Evolutionary conservation across 352 stramenopile genomes (phyloP), one percentile per base, ranked within the genome.

Genomic region (Phytopythium kandeliae): DNA sequence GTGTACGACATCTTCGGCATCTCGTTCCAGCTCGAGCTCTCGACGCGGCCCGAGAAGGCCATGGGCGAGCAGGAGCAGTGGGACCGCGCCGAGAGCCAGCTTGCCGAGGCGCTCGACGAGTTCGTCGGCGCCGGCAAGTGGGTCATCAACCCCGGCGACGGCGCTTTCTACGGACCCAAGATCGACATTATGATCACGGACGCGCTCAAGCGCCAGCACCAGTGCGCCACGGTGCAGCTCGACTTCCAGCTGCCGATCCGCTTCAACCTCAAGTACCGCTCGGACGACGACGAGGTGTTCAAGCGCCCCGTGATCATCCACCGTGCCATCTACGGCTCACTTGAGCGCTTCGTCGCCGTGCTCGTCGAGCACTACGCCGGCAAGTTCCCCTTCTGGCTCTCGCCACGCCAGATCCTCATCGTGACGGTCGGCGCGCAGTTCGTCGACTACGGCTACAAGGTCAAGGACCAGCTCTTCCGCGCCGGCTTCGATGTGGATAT

Each of bases 331-430:
- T 96, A 98, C 55, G 96, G 96, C 43, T 98, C 93, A 21, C 86
- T 99, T 51, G 96, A 99, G 76, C 88, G 96, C 42, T 98, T 99
- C 81, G 98, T 99, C 82, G 96, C 95, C 46, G 98, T 99, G 48
- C 68, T 99, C 22, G 96, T 98, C 54, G 96, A 99, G 68, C 96
- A 98, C 66, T 97, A 86, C 49, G 87, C 85, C 36, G 96, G 96
- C 50, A 96, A 98, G 59, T 98, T 97, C 71, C 96, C 96, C 21
- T 69, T 98, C n/a, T 99, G 96, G 96, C 75, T 99, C 31, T 87
- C 67, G 35, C 84, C 84, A 35, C 79, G 84, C 48, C 84, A 94
- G 45, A 74, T 94, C 16, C 79, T 79, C 2, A 79, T 92, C 50
- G 62, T 81, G n/a, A n/a, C n/a, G n/a, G n/a, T n/a, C 0, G 77